Percentiles rank a stretch among this genome's conserved stretches.
phyloP scores from a whole-genome alignment of 163 green algal genomes.

The Picocystis sp. region DNA sequence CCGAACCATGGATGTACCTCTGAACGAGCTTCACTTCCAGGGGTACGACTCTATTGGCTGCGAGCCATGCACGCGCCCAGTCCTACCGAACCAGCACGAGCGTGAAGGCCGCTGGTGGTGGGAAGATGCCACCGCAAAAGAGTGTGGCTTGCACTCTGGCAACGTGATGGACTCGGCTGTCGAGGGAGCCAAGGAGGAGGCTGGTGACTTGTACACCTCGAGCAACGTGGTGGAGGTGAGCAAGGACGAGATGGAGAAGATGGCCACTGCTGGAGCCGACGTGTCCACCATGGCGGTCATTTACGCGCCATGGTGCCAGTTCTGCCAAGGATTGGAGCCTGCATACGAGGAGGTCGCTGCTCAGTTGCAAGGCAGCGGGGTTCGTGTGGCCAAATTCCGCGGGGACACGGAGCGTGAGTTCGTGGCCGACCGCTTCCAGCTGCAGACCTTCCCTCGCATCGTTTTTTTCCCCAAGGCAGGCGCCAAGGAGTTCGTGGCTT shows the following conservation, averaged over 20 bases:
- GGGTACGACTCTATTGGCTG: conserved; percentile 94
- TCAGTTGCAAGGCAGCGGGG: conserved; percentile 30
- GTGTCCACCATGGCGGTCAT: conserved; percentile 61
- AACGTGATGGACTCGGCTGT: conserved; percentile 40
- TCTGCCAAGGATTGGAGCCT: conserved; percentile 53
- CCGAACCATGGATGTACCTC: conserved; percentile 46
- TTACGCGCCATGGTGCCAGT: conserved; percentile 96
- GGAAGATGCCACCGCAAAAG: conserved; percentile 76
- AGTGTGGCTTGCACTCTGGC: conserved; percentile 88
- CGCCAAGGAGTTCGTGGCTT: conserved; percentile 40
- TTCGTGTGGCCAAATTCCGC: conserved; percentile 72
- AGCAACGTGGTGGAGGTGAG: conserved; percentile 13
- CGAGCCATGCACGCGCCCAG: conserved; percentile 85
- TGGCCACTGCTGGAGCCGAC: neutral
- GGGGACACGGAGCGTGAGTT: conserved; percentile 80
- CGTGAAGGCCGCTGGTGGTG: conserved; percentile 95
- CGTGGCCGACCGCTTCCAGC: conserved; percentile 43
- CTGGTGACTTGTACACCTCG: conserved; percentile 8
- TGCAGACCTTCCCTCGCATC: conserved; percentile 86
- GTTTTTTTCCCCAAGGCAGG: conserved; percentile 51
- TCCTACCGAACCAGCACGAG: conserved; percentile 94
- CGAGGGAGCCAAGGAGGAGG: conserved; percentile 2
- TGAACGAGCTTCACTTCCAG: conserved; percentile 72
- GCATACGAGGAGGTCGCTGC: conserved; percentile 48
- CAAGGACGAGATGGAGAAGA: conserved; percentile 14